Conservation (phyloP, 2,329 filamentous ascomycete genomes). For the Trichophyton schoenleinii region DNA sequence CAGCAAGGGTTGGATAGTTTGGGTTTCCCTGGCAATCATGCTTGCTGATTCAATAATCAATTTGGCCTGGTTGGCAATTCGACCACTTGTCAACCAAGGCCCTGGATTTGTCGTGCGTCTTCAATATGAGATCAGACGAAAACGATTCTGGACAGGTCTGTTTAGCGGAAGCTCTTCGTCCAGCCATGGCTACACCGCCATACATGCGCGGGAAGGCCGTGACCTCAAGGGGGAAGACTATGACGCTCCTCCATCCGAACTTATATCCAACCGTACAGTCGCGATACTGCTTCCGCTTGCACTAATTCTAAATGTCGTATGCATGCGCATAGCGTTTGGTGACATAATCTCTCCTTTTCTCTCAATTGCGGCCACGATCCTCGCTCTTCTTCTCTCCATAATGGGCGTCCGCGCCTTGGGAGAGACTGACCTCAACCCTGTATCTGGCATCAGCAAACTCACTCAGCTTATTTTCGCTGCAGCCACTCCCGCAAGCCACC, state of each 20-base stretch:
- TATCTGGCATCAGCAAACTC: conserved; percentile 91
- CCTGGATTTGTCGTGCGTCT: conserved; percentile 24
- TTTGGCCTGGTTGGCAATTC: conserved; percentile 62
- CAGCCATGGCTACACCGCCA: conserved; percentile 12
- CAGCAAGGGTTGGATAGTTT: conserved; percentile 97
- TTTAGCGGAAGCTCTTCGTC: conserved; percentile 12
- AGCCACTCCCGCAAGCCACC: conserved; percentile 66
- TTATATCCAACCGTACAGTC: conserved; percentile 61
- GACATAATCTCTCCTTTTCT: conserved; percentile 65
- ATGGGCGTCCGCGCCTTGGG: conserved; percentile 55
- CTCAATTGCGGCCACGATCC: conserved; percentile 64
- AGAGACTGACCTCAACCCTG: conserved; percentile 89
- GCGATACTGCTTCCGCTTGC: conserved; percentile 63
- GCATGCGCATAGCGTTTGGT: conserved; percentile 74
- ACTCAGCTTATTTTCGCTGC: conserved; percentile 92
- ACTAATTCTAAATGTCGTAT: conserved; percentile 63
- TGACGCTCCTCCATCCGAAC: conserved; percentile 74
- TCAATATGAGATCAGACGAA: conserved; percentile 20
- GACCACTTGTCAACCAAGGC: conserved; percentile 45
- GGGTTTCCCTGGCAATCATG: conserved; percentile 94
- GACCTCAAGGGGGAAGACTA: conserved; percentile 41
- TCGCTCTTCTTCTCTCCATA: conserved; percentile 58
- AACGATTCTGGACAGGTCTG: conserved; percentile 15
- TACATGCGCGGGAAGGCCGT: conserved; percentile 11
- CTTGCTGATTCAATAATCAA: conserved; percentile 83